Base-by-base conservation (phyloP, 257 asterid species). In the Coffea eugenioides region DNA sequence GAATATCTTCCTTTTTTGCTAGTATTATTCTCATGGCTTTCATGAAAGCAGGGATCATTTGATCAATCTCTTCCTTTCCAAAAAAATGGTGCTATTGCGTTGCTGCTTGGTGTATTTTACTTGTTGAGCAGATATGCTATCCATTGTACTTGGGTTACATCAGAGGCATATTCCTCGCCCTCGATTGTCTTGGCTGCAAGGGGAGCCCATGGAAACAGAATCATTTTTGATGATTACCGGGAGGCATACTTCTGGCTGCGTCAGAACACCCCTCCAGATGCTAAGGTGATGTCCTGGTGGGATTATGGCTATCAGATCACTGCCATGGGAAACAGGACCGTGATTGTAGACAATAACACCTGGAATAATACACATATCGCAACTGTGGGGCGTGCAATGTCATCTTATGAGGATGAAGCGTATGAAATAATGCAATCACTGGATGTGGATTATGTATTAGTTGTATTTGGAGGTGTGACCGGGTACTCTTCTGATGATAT, bases 271-370 rank as follows among this genome's bases (percentile, higher is more conserved):
- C 97, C 99, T 84, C 90, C 83, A 49, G 98, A 93, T 90, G 98
- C 99, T 83, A 96, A 96, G 91, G 95, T 95, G 77, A 96, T 96
- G 98, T 96, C 99, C 27, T 96, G 99, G 99, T 96, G 99, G 99
- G 99, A 96, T 88, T 96, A 96, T 84, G 99, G 99, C 70, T 96
- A 96, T 87, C 99, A 96, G 87, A 96, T 96, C 79, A 93, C 97
- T 56, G 98, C 99, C 80, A 94, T 96, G 99, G 99, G 97, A 34
- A 96, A 94, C 88, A 87, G 99, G 85, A 93, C 99, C 6, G 98
- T 96, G 34, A 95, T 96, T 86, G 98, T 96, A 39, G 99, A 93
- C 87, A 96, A 95, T 87, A 95, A 96, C 91, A 96, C 99, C 57
- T 96, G 99, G 99, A 96, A 96, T 82, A 96, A 96, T 88, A 96